Percentiles rank a stretch among this genome's conserved stretches.
These are phyloP conservation scores for Ganoderma lingzhi DNA, from an alignment of 1,284 basidiomycete species.

Conservation along the genomic window DNA sequence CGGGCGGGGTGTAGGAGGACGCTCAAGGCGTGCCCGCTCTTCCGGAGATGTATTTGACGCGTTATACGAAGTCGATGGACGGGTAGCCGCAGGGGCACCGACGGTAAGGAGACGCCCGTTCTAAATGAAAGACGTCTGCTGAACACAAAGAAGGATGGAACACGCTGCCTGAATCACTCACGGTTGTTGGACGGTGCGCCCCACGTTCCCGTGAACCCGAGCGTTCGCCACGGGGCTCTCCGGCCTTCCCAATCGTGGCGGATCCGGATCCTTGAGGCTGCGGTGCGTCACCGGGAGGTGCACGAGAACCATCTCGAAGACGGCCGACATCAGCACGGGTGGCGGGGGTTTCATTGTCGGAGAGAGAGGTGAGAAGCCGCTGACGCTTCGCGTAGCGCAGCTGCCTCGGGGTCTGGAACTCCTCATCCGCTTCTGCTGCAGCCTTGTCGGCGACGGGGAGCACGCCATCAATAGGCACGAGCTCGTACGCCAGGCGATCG, in stretches of 20 bases:
- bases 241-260: not conserved
- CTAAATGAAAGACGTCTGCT: slow-evolving; percentile 4
- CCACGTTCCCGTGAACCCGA: slow-evolving; percentile 8
- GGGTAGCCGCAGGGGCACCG: slow-evolving; percentile 2
- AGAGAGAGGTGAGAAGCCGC: slow-evolving; percentile 21
- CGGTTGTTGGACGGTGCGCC: slow-evolving; percentile 13
- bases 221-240: slow-evolving; percentile 11
- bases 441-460: not conserved
- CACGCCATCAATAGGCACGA: slow-evolving; percentile 14
- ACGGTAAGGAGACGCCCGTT: slow-evolving; percentile 14
- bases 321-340: not conserved
- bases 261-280: slow-evolving; percentile 8
- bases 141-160: not conserved
- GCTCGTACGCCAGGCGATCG: slow-evolving; percentile 25
- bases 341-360: slow-evolving; percentile 15
- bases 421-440: not conserved
- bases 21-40: slow-evolving; percentile 3
- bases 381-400: slow-evolving; percentile 32
- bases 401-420: slow-evolving; percentile 29
- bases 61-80: not conserved
- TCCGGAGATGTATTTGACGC: not conserved
- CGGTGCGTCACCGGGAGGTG: not conserved
- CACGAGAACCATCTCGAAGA: not conserved
- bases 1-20: slow-evolving; percentile 13
- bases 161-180: slow-evolving; percentile 4